Evolutionary conservation across 2,329 filamentous ascomycete genomes (phyloP).

Genomic region (Hymenotorrendiella dingleyae): DNA sequence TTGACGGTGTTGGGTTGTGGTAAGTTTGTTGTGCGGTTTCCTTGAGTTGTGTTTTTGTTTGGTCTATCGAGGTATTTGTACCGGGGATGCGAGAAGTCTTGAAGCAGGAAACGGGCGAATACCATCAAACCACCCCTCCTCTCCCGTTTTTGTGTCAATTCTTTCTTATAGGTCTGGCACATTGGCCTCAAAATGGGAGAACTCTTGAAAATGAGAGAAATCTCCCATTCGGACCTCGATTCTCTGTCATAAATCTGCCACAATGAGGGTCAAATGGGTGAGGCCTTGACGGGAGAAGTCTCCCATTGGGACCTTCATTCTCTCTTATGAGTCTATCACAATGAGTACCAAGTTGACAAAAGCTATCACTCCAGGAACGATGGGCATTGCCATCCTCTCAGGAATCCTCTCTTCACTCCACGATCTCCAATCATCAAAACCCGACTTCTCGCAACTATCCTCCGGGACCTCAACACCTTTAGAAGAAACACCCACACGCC

Average conservation of each 20-base stretch:
- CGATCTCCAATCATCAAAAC: constrained; percentile 42
- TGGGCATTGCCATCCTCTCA: constrained; percentile 79
- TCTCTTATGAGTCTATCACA: too few species aligned
- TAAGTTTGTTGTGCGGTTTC: constrained; percentile 37
- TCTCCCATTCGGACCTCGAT: too few species aligned
- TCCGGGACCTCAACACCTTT: constrained; percentile 38
- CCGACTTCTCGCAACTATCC: constrained; percentile 32
- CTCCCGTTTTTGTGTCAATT: background rate
- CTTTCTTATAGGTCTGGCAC: too few species aligned
- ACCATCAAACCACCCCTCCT: background rate
- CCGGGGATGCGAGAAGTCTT: background rate
- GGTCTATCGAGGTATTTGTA: too few species aligned
- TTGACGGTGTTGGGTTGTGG: constrained; percentile 79
- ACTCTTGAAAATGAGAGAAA: too few species aligned
- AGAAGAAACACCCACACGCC: constrained; percentile 46
- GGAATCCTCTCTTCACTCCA: constrained; percentile 70
- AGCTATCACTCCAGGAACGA: constrained; percentile 53
- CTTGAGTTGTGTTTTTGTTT: too few species aligned
- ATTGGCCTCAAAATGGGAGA: too few species aligned
- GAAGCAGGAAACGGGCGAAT: background rate
- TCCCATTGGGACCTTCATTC: too few species aligned
- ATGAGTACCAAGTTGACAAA: too few species aligned
- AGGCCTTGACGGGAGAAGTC: too few species aligned
- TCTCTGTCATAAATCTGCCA: too few species aligned
- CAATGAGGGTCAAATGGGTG: too few species aligned